Conservation (phyloP, 2,329 filamentous ascomycete species). For the Ophiocordyceps australis region DNA sequence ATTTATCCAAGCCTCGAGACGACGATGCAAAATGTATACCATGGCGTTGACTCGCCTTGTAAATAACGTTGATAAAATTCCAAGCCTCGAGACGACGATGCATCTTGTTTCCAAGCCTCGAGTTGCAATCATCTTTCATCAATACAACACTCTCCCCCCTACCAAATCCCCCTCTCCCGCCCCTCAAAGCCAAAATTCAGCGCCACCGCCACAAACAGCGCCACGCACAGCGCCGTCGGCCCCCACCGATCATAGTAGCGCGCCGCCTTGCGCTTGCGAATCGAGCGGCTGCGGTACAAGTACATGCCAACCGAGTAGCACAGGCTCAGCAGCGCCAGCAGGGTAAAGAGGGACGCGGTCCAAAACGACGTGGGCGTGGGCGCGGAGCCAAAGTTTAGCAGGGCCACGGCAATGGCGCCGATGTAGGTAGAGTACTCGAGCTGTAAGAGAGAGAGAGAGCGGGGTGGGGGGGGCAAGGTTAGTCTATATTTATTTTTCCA, state of each 20-base stretch:
- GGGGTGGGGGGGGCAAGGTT: background rate
- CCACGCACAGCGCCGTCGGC: conserved; percentile 56
- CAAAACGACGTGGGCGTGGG: conserved; percentile 41
- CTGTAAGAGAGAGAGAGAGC: conserved; percentile 17
- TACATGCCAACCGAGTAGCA: conserved; percentile 73
- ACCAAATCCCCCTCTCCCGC: conserved; percentile 39
- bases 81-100: too few species aligned
- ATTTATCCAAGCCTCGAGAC: too few species aligned
- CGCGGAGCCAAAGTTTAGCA: conserved; percentile 61
- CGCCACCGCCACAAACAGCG: conserved; percentile 55
- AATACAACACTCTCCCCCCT: too few species aligned
- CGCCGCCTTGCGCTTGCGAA: conserved; percentile 66
- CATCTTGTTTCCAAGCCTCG: too few species aligned
- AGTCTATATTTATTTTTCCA: background rate
- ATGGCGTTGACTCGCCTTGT: too few species aligned
- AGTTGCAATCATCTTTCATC: too few species aligned
- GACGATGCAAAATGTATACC: too few species aligned
- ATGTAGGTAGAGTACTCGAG: conserved; percentile 95
- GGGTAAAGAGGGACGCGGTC: conserved; percentile 61
- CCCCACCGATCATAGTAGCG: conserved; percentile 85
- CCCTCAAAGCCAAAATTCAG: conserved; percentile 70
- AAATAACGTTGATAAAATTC: too few species aligned
- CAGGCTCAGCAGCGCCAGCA: conserved; percentile 62
- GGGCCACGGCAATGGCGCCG: conserved; percentile 65
- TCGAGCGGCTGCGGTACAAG: conserved; percentile 72